phyloP scores from a whole-genome alignment of 805 yeast species.

The Yueomyces sp. region DNA sequence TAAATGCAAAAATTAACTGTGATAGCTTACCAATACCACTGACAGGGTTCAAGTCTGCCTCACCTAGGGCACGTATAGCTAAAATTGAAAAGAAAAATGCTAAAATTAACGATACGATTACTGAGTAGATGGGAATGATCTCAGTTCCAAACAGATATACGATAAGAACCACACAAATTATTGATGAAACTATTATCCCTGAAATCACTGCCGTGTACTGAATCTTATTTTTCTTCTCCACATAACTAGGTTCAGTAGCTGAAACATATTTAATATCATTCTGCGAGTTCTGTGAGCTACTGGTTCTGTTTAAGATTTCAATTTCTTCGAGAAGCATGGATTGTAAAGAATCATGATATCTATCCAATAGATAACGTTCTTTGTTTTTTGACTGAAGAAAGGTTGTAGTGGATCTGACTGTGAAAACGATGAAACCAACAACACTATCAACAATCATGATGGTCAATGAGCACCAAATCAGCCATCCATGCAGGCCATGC shows the following conservation, averaged over 20 bases:
- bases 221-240: slow-evolving; percentile 36
- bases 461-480: slow-evolving; percentile 82
- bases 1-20: slow-evolving; percentile 72
- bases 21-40: slow-evolving; percentile 93
- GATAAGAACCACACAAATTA: slow-evolving; percentile 55
- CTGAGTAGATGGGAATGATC: slow-evolving; percentile 58
- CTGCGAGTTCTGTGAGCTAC: slow-evolving; percentile 2
- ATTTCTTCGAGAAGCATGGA: slow-evolving; percentile 23
- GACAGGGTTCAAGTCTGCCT: slow-evolving; percentile 93
- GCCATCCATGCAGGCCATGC: slow-evolving; percentile 52
- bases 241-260: slow-evolving; percentile 22
- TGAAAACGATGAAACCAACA: slow-evolving; percentile 60
- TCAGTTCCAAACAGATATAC: slow-evolving; percentile 50
- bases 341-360: slow-evolving; percentile 19
- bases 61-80: slow-evolving; percentile 91
- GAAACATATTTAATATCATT: slow-evolving; percentile 17
- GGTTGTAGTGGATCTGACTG: slow-evolving; percentile 29
- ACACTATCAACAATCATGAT: slow-evolving; percentile 90
- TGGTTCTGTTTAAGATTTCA: slow-evolving; percentile 11
- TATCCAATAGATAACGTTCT: slow-evolving; percentile 3
- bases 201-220: slow-evolving; percentile 32
- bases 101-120: slow-evolving; percentile 51
- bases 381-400: slow-evolving; percentile 16
- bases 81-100: slow-evolving; percentile 72
- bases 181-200: slow-evolving; percentile 55